Percentiles rank a stretch among this genome's conserved stretches.
These are phyloP conservation scores for Pinus tabuliformis DNA, from an alignment of 75 land plant genomes.

Conservation along the genomic window DNA sequence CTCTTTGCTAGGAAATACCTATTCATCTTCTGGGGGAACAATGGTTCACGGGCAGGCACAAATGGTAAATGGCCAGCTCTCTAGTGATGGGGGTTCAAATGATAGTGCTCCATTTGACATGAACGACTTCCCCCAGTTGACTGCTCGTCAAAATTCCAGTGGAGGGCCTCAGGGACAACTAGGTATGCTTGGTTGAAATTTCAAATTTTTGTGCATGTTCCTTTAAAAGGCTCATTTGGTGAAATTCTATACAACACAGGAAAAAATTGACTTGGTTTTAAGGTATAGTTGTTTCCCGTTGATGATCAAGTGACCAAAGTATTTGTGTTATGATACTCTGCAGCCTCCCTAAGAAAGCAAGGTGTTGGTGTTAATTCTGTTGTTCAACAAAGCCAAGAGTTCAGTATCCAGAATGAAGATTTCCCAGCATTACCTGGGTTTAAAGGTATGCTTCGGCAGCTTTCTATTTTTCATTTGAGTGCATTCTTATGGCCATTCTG, in stretches of 20 bases:
- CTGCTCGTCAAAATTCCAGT: constrained; percentile 69
- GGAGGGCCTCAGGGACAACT: constrained; percentile 83
- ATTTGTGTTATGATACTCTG: constrained; percentile 1
- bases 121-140: constrained; percentile 89
- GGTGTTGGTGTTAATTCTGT: constrained; percentile 84
- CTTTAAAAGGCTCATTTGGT: too few species aligned
- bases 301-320: too few species aligned
- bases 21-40: constrained; percentile 51
- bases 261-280: too few species aligned
- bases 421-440: constrained; percentile 95
- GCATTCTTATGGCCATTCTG: too few species aligned
- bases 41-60: constrained; percentile 58
- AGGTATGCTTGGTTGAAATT: constrained; percentile 24
- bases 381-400: constrained; percentile 95
- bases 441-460: constrained; percentile 57
- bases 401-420: constrained; percentile 98
- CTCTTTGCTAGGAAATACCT: constrained; percentile 79
- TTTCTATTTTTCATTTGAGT: too few species aligned
- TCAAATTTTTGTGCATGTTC: not conserved
- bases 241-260: too few species aligned
- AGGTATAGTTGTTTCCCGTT: too few species aligned
- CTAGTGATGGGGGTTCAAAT: constrained; percentile 55
- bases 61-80: constrained; percentile 62
- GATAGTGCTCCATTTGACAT: constrained; percentile 85
- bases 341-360: constrained; percentile 86